Percentiles rank a stretch among this genome's conserved stretches.
These are phyloP conservation scores for Suillus occidentalis DNA, from an alignment of 768 basidiomycete genomes.

Conservation along the genomic window DNA sequence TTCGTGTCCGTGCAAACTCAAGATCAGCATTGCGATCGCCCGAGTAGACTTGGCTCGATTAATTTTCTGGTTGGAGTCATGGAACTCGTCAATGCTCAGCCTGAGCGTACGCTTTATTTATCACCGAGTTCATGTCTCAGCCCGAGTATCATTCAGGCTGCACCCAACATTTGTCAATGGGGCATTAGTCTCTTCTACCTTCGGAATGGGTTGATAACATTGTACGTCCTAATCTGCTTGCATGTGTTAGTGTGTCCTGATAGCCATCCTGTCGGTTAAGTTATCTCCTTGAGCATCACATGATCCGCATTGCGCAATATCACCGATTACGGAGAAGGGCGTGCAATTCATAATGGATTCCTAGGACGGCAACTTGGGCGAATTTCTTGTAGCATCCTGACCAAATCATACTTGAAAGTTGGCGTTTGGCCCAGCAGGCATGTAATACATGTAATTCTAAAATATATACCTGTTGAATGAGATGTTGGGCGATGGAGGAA, in stretches of 20 bases:
- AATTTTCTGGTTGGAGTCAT: conserved; percentile 71
- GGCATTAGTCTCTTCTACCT: conserved; percentile 43
- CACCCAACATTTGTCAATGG: conserved; percentile 67
- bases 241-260: background rate
- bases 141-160: conserved; percentile 62
- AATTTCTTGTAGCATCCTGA: conserved; percentile 58
- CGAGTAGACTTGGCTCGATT: conserved; percentile 57
- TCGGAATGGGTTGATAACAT: conserved; percentile 58
- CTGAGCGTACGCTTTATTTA: conserved; percentile 69
- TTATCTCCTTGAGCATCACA: conserved; percentile 57
- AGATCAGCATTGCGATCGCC: conserved; percentile 45
- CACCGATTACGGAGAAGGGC: conserved; percentile 72
- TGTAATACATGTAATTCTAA: conserved; percentile 38
- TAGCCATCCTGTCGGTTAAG: conserved; percentile 29
- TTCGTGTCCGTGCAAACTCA: background rate
- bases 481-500: conserved; percentile 24
- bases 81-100: conserved; percentile 84
- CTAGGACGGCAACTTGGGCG: conserved; percentile 41
- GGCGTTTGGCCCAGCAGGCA: conserved; percentile 50
- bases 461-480: conserved; percentile 37
- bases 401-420: conserved; percentile 55
- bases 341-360: conserved; percentile 67
- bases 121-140: conserved; percentile 80
- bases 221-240: conserved; percentile 44
- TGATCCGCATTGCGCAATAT: conserved; percentile 71